Base-by-base conservation (phyloP, 148 eudicot species). In the Dianthus caryophyllus region DNA sequence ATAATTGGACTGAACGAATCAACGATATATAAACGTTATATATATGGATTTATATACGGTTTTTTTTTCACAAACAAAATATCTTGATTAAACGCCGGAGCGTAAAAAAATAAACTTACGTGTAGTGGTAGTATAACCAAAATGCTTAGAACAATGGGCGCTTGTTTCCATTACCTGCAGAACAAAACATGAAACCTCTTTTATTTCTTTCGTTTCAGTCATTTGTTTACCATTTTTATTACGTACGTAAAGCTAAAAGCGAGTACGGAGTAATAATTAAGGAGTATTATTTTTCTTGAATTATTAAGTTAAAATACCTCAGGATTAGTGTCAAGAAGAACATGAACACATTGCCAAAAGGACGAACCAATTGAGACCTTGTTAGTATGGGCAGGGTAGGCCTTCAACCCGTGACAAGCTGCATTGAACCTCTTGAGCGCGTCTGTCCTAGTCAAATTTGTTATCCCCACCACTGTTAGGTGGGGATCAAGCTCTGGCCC, bases 401-500 rank as follows among this genome's bases (percentile, higher is more conserved):
- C 76, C 67, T 82, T 87, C 56, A 87, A 47, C 1, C 88, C 96
- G 12, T 83, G 73, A 21, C 88, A 87, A 22, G 96, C 87, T 44
- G 80, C 68, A 12, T 44, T 61, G 38, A 88, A 87, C 75, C 57
- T 86, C 1, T 65, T 76, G 22, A 75, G 56, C 10, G 97, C 93
- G 51, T 91, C 97, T 6, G 72, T 76, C 64, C 83, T 89, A 5
- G 97, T 77, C 66, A 88, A 72, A 39, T 13, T 68, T 25, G 83
- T 77, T 27, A 89, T 80, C 11, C 93, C 88, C 29, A 91, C 90
- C 21, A 88, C 87, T 3, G 97, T 91, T 52, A 88, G 85, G 82
- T 91, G 97, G 14, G 97, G 96, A 22, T 87, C 88, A n/a, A 91
- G 84, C 50, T 86, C 74, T 14, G 96, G 88, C 39, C 84, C 97